Conservation (phyloP, 163 green algal species). For the Chloroidium sp. region DNA sequence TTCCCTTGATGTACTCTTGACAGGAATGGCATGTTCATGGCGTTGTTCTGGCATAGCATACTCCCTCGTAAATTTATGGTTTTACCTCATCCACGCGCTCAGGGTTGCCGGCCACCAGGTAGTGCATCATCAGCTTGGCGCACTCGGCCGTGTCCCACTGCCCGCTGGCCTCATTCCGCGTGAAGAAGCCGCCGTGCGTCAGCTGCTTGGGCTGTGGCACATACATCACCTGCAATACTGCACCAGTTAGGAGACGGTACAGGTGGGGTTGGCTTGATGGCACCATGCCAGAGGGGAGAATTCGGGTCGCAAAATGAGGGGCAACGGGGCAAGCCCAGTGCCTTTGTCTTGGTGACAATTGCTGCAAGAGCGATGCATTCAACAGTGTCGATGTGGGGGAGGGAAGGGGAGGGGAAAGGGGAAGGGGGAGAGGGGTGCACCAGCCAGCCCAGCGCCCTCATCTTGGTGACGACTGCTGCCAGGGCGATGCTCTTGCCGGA, state of each 20-base stretch:
- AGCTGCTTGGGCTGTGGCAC: slow-evolving; percentile 2
- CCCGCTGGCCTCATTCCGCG: slow-evolving; percentile 1
- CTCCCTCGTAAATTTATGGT: neutral
- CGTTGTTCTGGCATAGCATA: neutral
- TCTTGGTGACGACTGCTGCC: slow-evolving; percentile 43
- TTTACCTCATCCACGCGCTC: neutral
- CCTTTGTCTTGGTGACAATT: too few species aligned
- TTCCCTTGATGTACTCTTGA: too few species aligned
- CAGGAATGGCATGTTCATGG: neutral
- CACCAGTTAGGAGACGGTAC: neutral
- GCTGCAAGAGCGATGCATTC: too few species aligned
- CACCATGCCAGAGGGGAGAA: too few species aligned
- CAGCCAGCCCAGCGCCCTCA: slow-evolving; percentile 35
- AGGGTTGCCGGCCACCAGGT: slow-evolving; percentile 1
- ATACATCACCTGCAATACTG: slow-evolving; percentile 7
- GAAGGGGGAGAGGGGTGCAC: slow-evolving; percentile 47
- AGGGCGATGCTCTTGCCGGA: slow-evolving; percentile 62
- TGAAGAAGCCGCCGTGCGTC: slow-evolving; percentile 18
- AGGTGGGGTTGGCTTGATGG: neutral
- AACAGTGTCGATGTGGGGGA: neutral
- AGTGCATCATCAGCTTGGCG: slow-evolving; percentile 23
- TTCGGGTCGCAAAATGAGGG: too few species aligned
- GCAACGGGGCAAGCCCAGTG: too few species aligned
- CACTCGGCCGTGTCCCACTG: slow-evolving; percentile 30
- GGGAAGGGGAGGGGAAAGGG: slow-evolving; percentile 2